Evolutionary conservation across 148 eudicot species (phyloP), one percentile per base, ranked within the genome.

Genomic region (Oxyria digyna): DNA sequence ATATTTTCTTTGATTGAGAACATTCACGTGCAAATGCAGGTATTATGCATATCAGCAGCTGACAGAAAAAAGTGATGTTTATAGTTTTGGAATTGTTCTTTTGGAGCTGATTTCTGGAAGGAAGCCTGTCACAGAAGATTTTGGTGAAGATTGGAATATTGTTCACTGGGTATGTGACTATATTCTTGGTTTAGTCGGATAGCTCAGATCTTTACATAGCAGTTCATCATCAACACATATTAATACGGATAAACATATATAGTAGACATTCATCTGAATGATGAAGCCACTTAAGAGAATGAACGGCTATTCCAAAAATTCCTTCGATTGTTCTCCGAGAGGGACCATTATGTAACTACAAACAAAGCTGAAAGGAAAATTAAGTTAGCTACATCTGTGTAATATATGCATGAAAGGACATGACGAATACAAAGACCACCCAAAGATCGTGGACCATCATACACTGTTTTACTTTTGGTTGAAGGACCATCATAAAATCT

Each of bases 71-170:
- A 94, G 96, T 64, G 99, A 94, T 37, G 87, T 91, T 15, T 94
- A 94, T 57, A 88, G 99, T 72, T 90, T 91, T 69, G 99, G 99
- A 14, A 87, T 94, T 62, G 97, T 94, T 69, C 85, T 94, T 32
- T 77, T 94, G 77, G 99, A 87, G 76, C 87, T 94, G 67, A 85
- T 94, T 40, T 87, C 97, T 14, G 99, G 99, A 77, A 81, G 97
- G 81, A 94, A 88, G 75, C 99, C 99, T 9, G 83, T 91, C 48
- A 85, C 81, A 18, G 87, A 85, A 72, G 96, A 90, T 55, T 90
- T 77, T 67, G 97, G 96, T 18, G 57, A 76, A 15, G 97, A 90
- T 10, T 91, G 97, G 99, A 91, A 88, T 75, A 94, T 94, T 38
- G 96, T 94, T 70, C 96, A 88, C 77, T 94, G 99, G 99, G 99